phyloP scores from a whole-genome alignment of 257 asterid genomes.

The Nicotiana obtusifolia region DNA sequence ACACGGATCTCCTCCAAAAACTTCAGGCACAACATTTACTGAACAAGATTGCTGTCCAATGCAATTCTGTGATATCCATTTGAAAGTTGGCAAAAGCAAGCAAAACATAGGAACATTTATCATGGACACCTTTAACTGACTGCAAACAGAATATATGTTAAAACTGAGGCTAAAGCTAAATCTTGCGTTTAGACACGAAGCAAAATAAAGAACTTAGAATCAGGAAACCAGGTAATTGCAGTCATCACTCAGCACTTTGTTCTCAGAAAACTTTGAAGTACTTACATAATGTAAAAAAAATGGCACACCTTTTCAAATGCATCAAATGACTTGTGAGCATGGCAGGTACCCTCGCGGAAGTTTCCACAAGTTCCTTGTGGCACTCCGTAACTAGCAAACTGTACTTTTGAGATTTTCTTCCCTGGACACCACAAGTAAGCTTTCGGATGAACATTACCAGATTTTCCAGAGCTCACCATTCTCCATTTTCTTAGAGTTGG shows the following conservation, averaged over 20 bases:
- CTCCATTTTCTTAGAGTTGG: slow-evolving; percentile 2
- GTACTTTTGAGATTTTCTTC: neutral
- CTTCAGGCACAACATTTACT: slow-evolving; percentile 3
- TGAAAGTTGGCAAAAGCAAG: neutral
- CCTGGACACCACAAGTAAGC: slow-evolving; percentile 7
- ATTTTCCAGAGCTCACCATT: neutral
- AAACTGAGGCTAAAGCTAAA: neutral
- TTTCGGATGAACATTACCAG: neutral
- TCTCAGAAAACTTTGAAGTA: neutral
- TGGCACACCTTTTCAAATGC: slow-evolving; percentile 7
- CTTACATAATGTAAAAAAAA: neutral
- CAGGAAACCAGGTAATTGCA: neutral
- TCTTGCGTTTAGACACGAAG: neutral
- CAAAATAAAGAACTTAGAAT: neutral
- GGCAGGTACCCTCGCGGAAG: slow-evolving; percentile 10
- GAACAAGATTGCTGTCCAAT: slow-evolving; percentile 11
- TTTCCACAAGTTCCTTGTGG: slow-evolving; percentile 16
- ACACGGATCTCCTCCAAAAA: slow-evolving; percentile 18
- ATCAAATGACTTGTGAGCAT: slow-evolving; percentile 8
- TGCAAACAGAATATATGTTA: neutral
- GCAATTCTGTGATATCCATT: slow-evolving; percentile 4
- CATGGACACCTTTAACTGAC: neutral
- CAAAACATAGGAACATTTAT: neutral
- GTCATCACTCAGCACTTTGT: neutral
- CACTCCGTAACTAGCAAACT: slow-evolving; percentile 13